Percentiles rank a stretch among this genome's conserved stretches.
Conservation (phyloP, 495 filamentous ascomycete species). For the Thozetella sp. region DNA sequence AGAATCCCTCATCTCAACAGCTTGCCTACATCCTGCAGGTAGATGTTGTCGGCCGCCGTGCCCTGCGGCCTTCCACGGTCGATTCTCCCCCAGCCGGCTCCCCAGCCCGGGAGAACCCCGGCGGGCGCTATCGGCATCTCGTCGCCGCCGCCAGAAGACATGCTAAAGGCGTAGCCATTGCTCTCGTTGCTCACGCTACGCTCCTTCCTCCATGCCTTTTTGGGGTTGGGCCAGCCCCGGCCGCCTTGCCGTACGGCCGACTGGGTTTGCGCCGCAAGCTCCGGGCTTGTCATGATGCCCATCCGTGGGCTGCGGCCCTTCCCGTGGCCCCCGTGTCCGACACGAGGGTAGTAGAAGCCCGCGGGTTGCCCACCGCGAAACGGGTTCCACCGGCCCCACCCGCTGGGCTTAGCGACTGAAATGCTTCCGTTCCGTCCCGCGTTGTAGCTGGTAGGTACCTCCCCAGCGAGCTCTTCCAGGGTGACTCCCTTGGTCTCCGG, state of each 20-base stretch:
- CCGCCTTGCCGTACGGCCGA: slow-evolving; percentile 4
- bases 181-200: slow-evolving; percentile 6
- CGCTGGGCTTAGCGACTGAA: slow-evolving; percentile 5
- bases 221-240: slow-evolving; percentile 20
- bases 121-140: slow-evolving; percentile 18
- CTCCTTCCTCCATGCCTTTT: slow-evolving; percentile 5
- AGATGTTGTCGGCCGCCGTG: slow-evolving; percentile 25
- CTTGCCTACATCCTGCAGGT: slow-evolving; percentile 29
- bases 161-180: slow-evolving; percentile 16
- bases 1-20: slow-evolving; percentile 15
- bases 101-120: slow-evolving; percentile 30
- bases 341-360: slow-evolving; percentile 32
- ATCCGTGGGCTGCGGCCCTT: slow-evolving; percentile 14
- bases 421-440: slow-evolving; percentile 35
- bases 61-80: slow-evolving; percentile 22
- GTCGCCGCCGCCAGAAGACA: slow-evolving; percentile 17
- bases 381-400: slow-evolving; percentile 28
- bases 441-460: slow-evolving; percentile 36
- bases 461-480: slow-evolving; percentile 55
- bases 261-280: slow-evolving; percentile 14
- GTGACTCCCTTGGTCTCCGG: slow-evolving; percentile 78
- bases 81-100: slow-evolving; percentile 33
- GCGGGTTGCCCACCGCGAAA: slow-evolving; percentile 34
- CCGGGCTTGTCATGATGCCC: slow-evolving; percentile 36
- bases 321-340: slow-evolving; percentile 3